Conservation (phyloP, 2,329 filamentous ascomycete species). For the Fusarium vanettenii region DNA sequence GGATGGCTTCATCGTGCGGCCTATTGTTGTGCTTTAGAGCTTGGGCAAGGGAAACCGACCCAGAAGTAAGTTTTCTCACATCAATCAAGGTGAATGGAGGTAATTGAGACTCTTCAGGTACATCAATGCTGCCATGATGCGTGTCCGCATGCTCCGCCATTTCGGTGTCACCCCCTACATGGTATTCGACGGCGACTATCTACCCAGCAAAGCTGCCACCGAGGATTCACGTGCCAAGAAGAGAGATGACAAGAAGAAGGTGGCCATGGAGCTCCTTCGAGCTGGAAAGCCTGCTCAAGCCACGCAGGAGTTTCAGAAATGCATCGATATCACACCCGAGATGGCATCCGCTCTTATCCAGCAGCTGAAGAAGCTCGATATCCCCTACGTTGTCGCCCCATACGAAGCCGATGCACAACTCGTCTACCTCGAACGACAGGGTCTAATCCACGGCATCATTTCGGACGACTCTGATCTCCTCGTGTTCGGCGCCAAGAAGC, state of each 20-base stretch:
- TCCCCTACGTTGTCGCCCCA: slow-evolving; percentile 92
- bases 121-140: slow-evolving; percentile 89
- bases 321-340: slow-evolving; percentile 93
- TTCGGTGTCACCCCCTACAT: slow-evolving; percentile 95
- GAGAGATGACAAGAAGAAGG: slow-evolving; percentile 79
- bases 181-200: slow-evolving; percentile 94
- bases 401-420: slow-evolving; percentile 99
- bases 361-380: slow-evolving; percentile 81
- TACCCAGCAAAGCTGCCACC: slow-evolving; percentile 92
- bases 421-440: slow-evolving; percentile 89
- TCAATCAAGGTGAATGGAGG: background rate
- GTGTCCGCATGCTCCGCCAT: slow-evolving; percentile 92
- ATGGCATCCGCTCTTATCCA: slow-evolving; percentile 96
- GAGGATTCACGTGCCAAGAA: slow-evolving; percentile 81
- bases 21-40: slow-evolving; percentile 88
- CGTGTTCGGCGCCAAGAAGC: slow-evolving; percentile 90
- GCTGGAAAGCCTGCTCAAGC: slow-evolving; percentile 86
- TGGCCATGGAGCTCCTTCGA: slow-evolving; percentile 82
- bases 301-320: slow-evolving; percentile 89
- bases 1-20: slow-evolving; percentile 97
- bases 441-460: slow-evolving; percentile 86
- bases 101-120: slow-evolving; percentile 65
- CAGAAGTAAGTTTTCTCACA: slow-evolving; percentile 71
- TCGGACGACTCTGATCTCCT: slow-evolving; percentile 97
- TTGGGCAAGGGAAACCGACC: slow-evolving; percentile 89